Evolutionary conservation across 441 rosid genomes (phyloP).

Genomic region (Erodium trifolium): DNA sequence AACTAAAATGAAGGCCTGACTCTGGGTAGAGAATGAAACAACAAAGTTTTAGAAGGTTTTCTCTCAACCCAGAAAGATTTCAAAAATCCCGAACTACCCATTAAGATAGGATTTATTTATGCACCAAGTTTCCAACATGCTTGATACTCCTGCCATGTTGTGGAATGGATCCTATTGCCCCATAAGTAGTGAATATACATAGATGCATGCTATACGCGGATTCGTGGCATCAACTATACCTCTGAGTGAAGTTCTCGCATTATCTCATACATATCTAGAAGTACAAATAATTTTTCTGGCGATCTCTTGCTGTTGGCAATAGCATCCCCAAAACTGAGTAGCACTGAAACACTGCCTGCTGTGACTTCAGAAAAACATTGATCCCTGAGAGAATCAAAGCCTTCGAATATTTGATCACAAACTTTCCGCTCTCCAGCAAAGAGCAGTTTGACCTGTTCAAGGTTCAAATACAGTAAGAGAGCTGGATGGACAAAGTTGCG

Average conservation of each 20-base stretch:
- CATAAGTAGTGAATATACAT: no score
- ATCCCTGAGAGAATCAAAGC: background rate
- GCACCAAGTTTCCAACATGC: background rate
- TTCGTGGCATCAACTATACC: background rate
- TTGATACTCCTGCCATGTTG: background rate
- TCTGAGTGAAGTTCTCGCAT: background rate
- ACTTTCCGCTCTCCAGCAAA: background rate
- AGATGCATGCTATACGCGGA: background rate
- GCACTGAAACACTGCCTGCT: background rate
- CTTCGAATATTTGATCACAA: background rate
- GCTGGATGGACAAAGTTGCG: background rate
- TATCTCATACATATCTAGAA: background rate
- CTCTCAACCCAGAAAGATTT: background rate
- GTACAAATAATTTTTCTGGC: background rate
- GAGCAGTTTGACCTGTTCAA: background rate
- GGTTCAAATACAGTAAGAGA: background rate
- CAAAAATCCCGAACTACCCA: background rate
- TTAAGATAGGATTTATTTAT: background rate
- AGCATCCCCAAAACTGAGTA: background rate
- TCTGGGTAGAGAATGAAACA: background rate
- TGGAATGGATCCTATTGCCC: no score
- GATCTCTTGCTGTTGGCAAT: background rate
- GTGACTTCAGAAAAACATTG: background rate
- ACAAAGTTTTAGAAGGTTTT: background rate
- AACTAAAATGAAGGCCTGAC: background rate